These are phyloP conservation scores for Ottelia alismoides DNA, from an alignment of 106 monocot species.

Conservation along the genomic window DNA sequence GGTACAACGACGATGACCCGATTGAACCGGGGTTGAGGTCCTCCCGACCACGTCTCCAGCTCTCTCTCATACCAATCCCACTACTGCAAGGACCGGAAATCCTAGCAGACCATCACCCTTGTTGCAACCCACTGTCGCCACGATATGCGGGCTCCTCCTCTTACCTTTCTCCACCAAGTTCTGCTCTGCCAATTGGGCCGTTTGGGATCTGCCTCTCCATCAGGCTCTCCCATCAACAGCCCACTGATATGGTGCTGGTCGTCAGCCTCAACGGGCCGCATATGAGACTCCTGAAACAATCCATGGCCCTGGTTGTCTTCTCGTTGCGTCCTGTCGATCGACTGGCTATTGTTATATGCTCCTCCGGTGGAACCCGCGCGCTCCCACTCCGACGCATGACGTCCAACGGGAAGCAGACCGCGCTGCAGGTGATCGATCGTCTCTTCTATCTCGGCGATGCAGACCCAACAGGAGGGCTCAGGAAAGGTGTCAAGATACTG, in stretches of 20 bases:
- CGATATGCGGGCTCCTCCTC: neutral
- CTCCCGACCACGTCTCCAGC: conserved; percentile 27
- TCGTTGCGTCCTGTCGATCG: conserved; percentile 58
- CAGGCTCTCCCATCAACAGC: conserved; percentile 36
- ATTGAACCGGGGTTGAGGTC: conserved; percentile 18
- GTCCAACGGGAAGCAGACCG: conserved; percentile 48
- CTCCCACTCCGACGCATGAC: conserved; percentile 80
- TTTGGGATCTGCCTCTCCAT: conserved; percentile 33
- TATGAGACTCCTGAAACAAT: conserved; percentile 54
- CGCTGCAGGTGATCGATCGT: conserved; percentile 70
- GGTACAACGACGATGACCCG: conserved; percentile 82
- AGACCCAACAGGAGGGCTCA: conserved; percentile 46
- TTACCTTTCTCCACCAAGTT: conserved; percentile 8
- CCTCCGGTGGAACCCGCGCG: conserved; percentile 46
- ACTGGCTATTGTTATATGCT: conserved; percentile 66
- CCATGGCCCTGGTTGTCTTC: conserved; percentile 75
- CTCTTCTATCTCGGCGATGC: conserved; percentile 43
- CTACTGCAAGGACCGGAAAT: neutral
- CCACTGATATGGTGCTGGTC: conserved; percentile 61
- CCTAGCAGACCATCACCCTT: neutral
- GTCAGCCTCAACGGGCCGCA: conserved; percentile 70
- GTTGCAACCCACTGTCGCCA: conserved; percentile 5
- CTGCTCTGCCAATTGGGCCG: conserved; percentile 6
- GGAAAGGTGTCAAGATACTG: conserved; percentile 58
- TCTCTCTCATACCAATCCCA: conserved; percentile 20